These are phyloP conservation scores for Chrysoporthe austroafricana DNA, from an alignment of 2,329 filamentous ascomycete genomes.

Conservation along the genomic window DNA sequence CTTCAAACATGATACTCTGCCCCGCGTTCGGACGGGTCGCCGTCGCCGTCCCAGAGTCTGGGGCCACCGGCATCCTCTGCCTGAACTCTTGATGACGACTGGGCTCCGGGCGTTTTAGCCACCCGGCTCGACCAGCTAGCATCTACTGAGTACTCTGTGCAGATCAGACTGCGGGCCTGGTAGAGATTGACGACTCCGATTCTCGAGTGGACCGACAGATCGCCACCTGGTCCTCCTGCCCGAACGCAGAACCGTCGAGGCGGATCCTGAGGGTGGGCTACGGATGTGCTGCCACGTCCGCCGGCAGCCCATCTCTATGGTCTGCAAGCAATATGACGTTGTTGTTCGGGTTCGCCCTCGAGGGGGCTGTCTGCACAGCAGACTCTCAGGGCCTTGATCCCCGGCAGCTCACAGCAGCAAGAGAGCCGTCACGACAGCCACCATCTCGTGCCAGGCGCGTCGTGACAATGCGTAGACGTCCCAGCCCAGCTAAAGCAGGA, in stretches of 20 bases:
- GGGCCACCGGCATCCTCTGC: not conserved
- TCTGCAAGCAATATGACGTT: slow-evolving; percentile 6
- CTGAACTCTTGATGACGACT: not conserved
- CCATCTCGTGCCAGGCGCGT: not conserved
- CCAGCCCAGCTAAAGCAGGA: not conserved
- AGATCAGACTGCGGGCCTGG: slow-evolving; percentile 18
- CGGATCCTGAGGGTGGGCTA: slow-evolving; percentile 21
- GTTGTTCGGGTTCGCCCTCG: not conserved
- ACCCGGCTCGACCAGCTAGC: not conserved
- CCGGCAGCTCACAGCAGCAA: not conserved
- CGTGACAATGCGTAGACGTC: not conserved
- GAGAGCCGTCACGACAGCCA: not conserved
- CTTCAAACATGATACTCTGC: slow-evolving; percentile 29
- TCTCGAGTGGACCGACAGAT: slow-evolving; percentile 25
- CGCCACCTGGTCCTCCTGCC: slow-evolving; percentile 23
- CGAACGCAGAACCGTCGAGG: slow-evolving; percentile 13
- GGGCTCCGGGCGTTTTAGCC: not conserved
- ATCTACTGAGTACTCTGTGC: slow-evolving; percentile 20
- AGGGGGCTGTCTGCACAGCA: not conserved
- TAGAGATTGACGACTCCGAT: slow-evolving; percentile 33
- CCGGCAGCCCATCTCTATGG: not conserved
- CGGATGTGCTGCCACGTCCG: slow-evolving; percentile 32
- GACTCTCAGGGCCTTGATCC: not conserved
- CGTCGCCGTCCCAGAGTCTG: slow-evolving; percentile 34
- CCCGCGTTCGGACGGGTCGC: slow-evolving; percentile 31